phyloP scores from a whole-genome alignment of 495 filamentous ascomycete genomes.

The Xylaria bambusicola region DNA sequence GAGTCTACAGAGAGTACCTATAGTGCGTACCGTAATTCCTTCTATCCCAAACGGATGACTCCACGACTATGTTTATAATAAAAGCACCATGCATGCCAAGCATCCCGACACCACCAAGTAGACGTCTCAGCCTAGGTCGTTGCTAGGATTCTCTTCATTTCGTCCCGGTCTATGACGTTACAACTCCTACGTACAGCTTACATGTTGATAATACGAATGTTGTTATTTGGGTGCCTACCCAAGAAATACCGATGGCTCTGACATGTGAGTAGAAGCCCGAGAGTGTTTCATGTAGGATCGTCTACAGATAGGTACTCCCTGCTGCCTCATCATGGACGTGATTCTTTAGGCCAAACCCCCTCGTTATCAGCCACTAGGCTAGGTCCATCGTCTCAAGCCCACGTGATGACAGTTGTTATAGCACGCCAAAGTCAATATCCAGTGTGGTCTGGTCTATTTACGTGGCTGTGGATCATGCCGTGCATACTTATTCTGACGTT shows the following conservation, averaged over 20 bases:
- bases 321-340: neutral
- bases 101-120: constrained; percentile 7
- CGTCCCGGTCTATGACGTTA: constrained; percentile 13
- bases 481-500: constrained; percentile 3
- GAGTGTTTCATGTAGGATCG: neutral
- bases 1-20: too few relatives aligned
- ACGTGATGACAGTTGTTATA: neutral
- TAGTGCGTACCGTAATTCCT: neutral
- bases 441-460: neutral
- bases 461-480: constrained; percentile 20
- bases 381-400: neutral
- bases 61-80: neutral
- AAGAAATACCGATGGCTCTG: neutral
- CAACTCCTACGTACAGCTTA: constrained; percentile 11
- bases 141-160: constrained; percentile 6
- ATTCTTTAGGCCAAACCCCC: neutral
- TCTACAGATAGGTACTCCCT: constrained; percentile 8
- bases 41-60: too few relatives aligned
- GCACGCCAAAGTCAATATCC: neutral
- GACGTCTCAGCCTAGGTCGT: constrained; percentile 9
- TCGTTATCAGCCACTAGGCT: neutral
- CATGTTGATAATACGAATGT: neutral
- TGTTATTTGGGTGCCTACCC: neutral
- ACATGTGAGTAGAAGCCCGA: neutral
- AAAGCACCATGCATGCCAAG: constrained; percentile 21